A percentile compares a stretch with the other conserved stretches of the same genome.
Conservation (phyloP, 176 grass and related monocot genomes). For the Typha latifolia region DNA sequence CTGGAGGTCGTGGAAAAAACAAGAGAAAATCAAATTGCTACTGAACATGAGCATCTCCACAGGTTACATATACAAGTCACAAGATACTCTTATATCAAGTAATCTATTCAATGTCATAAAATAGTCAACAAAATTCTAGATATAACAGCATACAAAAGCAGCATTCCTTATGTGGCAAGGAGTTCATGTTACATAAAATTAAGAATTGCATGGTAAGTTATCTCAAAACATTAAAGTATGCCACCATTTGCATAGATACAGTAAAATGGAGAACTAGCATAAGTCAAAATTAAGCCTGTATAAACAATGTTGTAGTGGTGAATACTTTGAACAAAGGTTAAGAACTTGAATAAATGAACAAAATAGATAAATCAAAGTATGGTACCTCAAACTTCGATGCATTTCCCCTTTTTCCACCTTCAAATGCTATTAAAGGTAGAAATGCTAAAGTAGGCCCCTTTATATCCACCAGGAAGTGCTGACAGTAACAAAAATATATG, state of each 20-base stretch:
- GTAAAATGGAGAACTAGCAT: not conserved
- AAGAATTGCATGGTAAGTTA: not conserved
- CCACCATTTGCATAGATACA: not conserved
- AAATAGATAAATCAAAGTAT: not conserved
- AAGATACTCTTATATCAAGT: no score
- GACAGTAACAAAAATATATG: slow-evolving; percentile 19
- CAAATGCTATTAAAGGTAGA: slow-evolving; percentile 82
- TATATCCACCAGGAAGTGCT: slow-evolving; percentile 97
- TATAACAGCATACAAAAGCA: no score
- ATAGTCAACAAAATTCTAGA: no score
- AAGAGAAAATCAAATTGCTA: not conserved
- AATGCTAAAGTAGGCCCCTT: slow-evolving; percentile 66
- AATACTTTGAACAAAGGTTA: not conserved
- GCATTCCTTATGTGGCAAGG: no score
- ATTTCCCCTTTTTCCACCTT: slow-evolving; percentile 91
- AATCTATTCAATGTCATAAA: no score
- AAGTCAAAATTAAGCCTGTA: not conserved
- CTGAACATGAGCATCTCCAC: not conserved
- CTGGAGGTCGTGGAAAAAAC: not conserved
- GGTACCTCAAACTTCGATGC: slow-evolving; percentile 92
- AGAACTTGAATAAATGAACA: not conserved
- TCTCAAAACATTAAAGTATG: not conserved
- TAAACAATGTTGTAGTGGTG: not conserved
- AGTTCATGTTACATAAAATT: not conserved
- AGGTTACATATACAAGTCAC: no score